Evolutionary conservation across 352 stramenopile species (phyloP).

Genomic region (Nothophytophthora sp.): DNA sequence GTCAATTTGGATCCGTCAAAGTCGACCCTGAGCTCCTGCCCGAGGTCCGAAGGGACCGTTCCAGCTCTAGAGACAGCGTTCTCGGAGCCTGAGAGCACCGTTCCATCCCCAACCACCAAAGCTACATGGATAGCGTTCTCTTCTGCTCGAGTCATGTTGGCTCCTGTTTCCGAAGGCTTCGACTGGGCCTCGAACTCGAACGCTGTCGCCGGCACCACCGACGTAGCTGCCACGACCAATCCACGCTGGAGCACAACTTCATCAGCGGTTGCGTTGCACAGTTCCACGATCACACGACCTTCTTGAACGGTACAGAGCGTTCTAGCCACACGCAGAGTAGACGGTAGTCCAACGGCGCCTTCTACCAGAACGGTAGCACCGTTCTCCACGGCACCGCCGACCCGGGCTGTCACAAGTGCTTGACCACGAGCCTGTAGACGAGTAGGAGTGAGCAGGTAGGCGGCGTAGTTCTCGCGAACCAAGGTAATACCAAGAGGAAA

Average conservation of each 20-base stretch:
- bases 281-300: background rate
- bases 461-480: background rate
- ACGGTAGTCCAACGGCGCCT: background rate
- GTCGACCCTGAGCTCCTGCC: background rate
- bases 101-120: background rate
- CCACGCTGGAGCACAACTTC: background rate
- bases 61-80: too few relatives aligned
- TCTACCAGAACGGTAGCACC: slow-evolving; percentile 1
- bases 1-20: background rate
- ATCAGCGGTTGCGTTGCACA: slow-evolving; percentile 3
- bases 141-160: too few relatives aligned
- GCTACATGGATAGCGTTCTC: too few relatives aligned
- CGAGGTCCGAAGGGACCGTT: too few relatives aligned
- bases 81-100: too few relatives aligned
- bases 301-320: slow-evolving; percentile 1
- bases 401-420: background rate
- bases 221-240: background rate
- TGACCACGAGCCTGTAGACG: background rate
- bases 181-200: background rate
- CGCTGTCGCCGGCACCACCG: slow-evolving; percentile 1
- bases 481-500: background rate
- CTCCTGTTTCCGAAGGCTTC: background rate
- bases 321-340: background rate
- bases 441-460: background rate
- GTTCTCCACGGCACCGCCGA: background rate